phyloP scores from a whole-genome alignment of 768 basidiomycete genomes.

The Tephrocybe sp. region DNA sequence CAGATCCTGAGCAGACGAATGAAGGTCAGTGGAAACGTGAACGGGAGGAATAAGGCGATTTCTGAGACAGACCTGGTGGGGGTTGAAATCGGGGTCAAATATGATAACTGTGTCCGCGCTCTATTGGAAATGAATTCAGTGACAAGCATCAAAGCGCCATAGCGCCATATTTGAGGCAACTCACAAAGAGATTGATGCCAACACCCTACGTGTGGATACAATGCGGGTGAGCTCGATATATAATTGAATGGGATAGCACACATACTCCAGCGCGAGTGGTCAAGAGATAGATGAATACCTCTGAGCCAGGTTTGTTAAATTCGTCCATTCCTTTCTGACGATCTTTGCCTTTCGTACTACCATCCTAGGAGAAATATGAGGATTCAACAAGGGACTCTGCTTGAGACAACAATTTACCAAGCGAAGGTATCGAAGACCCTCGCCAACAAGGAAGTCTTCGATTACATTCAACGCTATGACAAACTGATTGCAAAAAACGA shows the following conservation, averaged over 20 bases:
- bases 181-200: conserved; percentile 78
- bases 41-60: not conserved
- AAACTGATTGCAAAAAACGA: conserved; percentile 53
- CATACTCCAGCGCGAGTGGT: conserved; percentile 85
- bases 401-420: conserved; percentile 55
- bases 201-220: conserved; percentile 53
- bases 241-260: not conserved
- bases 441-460: conserved; percentile 86
- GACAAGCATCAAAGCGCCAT: not conserved
- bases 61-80: conserved; percentile 72
- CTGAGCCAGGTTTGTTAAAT: conserved; percentile 87
- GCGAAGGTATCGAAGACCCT: conserved; percentile 77
- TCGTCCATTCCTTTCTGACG: conserved; percentile 95
- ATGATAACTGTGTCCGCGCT: conserved; percentile 93
- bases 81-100: conserved; percentile 97
- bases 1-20: conserved; percentile 60
- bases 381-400: not conserved
- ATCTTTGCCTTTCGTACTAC: conserved; percentile 79
- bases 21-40: not conserved
- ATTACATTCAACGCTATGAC: conserved; percentile 83
- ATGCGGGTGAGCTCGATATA: not conserved
- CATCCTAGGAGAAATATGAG: conserved; percentile 58
- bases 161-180: conserved; percentile 11
- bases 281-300: conserved; percentile 88
- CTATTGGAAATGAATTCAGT: conserved; percentile 36